Evolutionary conservation across 345 rosid species (phyloP).

Genomic region (Kandelia obovata): DNA sequence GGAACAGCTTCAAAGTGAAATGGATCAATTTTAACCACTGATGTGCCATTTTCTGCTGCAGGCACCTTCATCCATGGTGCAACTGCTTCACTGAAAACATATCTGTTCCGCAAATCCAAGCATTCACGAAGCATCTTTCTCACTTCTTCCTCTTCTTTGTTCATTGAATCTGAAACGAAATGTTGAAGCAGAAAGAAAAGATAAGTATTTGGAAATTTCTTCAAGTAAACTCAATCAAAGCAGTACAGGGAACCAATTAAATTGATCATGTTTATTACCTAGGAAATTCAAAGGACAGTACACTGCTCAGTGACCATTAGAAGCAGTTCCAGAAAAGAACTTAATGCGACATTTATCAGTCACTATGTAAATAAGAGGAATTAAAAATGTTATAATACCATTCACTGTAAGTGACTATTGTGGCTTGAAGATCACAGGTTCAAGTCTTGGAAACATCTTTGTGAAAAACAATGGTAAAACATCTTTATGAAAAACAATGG

Average conservation of each 20-base stretch:
- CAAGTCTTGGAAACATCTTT: too few species aligned
- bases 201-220: neutral
- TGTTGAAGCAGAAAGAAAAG: neutral
- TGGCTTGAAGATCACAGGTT: too few species aligned
- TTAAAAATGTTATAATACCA: slow-evolving; percentile 22
- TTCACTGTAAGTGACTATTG: slow-evolving; percentile 6
- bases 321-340: too few species aligned
- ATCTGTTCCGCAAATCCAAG: slow-evolving; percentile 41
- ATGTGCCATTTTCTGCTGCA: slow-evolving; percentile 17
- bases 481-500: too few species aligned
- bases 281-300: neutral
- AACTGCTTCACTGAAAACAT: slow-evolving; percentile 39
- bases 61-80: slow-evolving; percentile 45
- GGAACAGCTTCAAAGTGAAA: slow-evolving; percentile 41
- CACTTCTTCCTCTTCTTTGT: slow-evolving; percentile 49
- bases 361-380: neutral
- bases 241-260: neutral
- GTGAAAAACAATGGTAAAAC: too few species aligned
- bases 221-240: neutral
- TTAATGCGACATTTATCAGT: too few species aligned
- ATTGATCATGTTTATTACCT: neutral
- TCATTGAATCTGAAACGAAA: slow-evolving; percentile 30
- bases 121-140: slow-evolving; percentile 44
- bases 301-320: too few species aligned
- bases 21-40: slow-evolving; percentile 29